Base-by-base conservation (phyloP, 352 stramenopile species). In the Phytophthora chlamydospora region DNA sequence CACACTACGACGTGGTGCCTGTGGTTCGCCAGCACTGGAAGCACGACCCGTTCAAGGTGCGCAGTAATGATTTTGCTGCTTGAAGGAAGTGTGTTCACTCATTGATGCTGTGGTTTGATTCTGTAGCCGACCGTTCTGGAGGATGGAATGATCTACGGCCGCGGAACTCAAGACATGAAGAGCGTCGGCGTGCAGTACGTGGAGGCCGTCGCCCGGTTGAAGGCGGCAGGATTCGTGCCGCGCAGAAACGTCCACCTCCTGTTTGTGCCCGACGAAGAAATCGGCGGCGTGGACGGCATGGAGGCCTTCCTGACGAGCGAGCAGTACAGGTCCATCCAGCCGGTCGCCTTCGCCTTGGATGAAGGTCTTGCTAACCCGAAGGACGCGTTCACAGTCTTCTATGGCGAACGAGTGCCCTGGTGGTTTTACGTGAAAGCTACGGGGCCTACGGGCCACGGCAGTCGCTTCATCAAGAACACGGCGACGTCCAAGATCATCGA, bases 1-100 rank as follows among this genome's bases (percentile, higher is more conserved):
- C 83, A 16, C 96, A 99, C 69, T 99, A 98, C 72, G 96, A 99
- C 70, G 95, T 99, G 17, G 96, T 99, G 6, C 96, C 96, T 4
- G 93, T 85, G n/a, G 84, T 89, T 54, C 39, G 71, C 8, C 76
- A 96, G 29, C 70, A 89, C 50, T 98, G 96, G 96, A 81, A 93
- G 6, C 83, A 90, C 13, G 89, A 97, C 44, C 91, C 96, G 4
- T 99, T 98, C 68, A 89, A 86, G 32, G 81, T 90, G 49, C 19
- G 76, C 70, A 11, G 4, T 36, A 24, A 17, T 59, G 21, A 3
- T 16, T 19, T 29, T 47, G 31, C 35, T 57, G 9, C 38, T 10
- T 35, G 11, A 6, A 33, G 11, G 24, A 21, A n/a, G 13, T 36
- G 35, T 49, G 9, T 16, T 52, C 24, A 21, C 34, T 29, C 51